Conservation (phyloP, 371 early-diverging fungal species). For the Actinomortierella ambigua region DNA sequence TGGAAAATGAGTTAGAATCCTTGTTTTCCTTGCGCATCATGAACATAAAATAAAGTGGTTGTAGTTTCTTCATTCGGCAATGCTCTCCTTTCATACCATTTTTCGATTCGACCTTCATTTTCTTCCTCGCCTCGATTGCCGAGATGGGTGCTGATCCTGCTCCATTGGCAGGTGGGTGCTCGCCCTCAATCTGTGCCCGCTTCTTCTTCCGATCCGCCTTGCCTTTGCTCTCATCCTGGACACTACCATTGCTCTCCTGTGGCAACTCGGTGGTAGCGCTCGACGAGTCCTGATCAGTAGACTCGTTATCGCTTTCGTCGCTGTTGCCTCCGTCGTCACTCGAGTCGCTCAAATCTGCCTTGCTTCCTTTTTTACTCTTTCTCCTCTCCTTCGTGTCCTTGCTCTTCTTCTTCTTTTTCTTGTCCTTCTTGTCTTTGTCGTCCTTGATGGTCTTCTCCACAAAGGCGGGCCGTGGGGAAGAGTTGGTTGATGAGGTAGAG, state of each 20-base stretch:
- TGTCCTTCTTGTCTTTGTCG: constrained; percentile 6
- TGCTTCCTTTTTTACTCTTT: neutral
- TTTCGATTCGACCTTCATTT: constrained; percentile 7
- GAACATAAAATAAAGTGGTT: no score
- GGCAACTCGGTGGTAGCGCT: constrained; percentile 6
- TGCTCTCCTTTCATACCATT: no score
- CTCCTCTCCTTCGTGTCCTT: neutral
- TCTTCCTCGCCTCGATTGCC: neutral
- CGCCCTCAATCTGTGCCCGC: no score
- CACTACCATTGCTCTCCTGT: no score
- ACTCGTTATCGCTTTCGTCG: neutral
- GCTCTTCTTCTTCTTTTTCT: neutral
- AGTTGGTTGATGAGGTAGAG: no score
- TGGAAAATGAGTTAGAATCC: no score
- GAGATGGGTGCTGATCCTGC: neutral
- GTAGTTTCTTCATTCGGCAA: no score
- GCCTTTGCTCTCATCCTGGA: constrained; percentile 13
- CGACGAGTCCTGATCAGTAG: constrained; percentile 1
- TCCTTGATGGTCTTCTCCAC: constrained; percentile 9
- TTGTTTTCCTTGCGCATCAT: constrained; percentile 14
- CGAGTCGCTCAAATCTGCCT: neutral
- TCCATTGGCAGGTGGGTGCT: neutral
- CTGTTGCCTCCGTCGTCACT: constrained; percentile 11
- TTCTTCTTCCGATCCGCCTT: no score
- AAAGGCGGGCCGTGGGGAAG: no score